Base-by-base conservation (phyloP, 2,329 filamentous ascomycete genomes). In the Diplodia seriata region DNA sequence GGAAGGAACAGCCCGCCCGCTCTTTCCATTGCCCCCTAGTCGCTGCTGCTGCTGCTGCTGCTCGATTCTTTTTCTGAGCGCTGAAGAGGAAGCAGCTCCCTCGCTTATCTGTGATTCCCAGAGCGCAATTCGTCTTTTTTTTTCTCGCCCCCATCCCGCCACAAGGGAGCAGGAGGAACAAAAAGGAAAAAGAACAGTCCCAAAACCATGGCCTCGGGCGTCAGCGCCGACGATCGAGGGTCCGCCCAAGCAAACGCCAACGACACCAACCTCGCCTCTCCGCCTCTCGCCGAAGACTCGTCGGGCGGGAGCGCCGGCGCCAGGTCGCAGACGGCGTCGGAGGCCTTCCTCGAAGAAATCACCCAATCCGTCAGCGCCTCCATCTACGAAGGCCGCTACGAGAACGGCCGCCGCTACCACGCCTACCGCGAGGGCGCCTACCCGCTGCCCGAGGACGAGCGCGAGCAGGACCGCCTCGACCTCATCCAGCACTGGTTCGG, bases 401-500 rank as follows among this genome's bases (percentile, higher is more conserved):
- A 78, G 68, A 79, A 79, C 63, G 77, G 77, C 1, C 72, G 77
- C 3, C 74, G 75, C 55, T 79, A 79, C 70, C 76, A 79, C 56
- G 75, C 74, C 5, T 79, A 78, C 66, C 72, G 76, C 23, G 77
- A 78, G 67, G 77, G 77, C 63, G 73, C 75, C 18, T 78, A 79
- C 72, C 76, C 75, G 76, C 47, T 20, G 49, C 54, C 77, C 68
- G 78, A 79, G 70, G 77, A 79, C 72, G 77, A 78, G 67, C 72
- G 75, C 53, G 77, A 79, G 71, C 76, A 78, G 67, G 77, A 79
- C 70, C 76, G 77, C 51, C 68, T 69, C 23, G 77, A 79, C 70
- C 74, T 79, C 9, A 71, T 78, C 50, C 77, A 79, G 71, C 77
- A 78, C 73, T 76, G 79, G 67, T 78, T 76, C 71, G 72, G 74